These are phyloP conservation scores for Lentithecium fluviatile DNA, from an alignment of 495 filamentous ascomycete genomes.

Conservation along the genomic window DNA sequence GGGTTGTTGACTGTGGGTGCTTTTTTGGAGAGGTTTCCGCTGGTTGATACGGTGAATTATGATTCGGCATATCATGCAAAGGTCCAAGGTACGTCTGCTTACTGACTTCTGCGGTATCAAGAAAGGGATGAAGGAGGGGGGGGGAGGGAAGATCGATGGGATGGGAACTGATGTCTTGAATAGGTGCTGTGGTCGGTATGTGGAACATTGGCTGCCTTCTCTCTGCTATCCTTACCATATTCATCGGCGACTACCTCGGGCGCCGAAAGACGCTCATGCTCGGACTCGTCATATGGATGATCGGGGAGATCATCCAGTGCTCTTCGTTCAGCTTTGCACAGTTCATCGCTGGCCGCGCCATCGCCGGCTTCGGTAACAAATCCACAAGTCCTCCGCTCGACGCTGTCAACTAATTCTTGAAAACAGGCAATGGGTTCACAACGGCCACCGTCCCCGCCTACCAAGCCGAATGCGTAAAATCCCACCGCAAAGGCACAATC, in stretches of 20 bases:
- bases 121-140: too few species aligned
- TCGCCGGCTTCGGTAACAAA: slow-evolving; percentile 60
- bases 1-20: slow-evolving; percentile 2
- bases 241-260: slow-evolving; percentile 67
- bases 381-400: slow-evolving; percentile 5
- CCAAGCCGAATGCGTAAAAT: slow-evolving; percentile 76
- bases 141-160: too few species aligned
- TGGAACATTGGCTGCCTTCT: slow-evolving; percentile 77
- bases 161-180: too few species aligned
- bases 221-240: slow-evolving; percentile 65
- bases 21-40: slow-evolving; percentile 1
- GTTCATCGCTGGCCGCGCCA: slow-evolving; percentile 62
- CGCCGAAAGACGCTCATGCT: slow-evolving; percentile 68
- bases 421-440: slow-evolving; percentile 57
- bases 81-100: slow-evolving; percentile 3
- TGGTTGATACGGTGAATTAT: slow-evolving; percentile 3
- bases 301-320: slow-evolving; percentile 66
- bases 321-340: slow-evolving; percentile 60
- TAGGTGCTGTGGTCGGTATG: slow-evolving; percentile 47
- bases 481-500: slow-evolving; percentile 70
- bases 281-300: slow-evolving; percentile 66
- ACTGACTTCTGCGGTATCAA: too few species aligned
- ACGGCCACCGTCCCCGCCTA: slow-evolving; percentile 65
- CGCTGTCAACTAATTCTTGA: background rate
- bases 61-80: background rate